Evolutionary conservation across 2,329 filamentous ascomycete genomes (phyloP), one percentile per base, ranked within the genome.

Genomic region (Colletotrichum sp.): DNA sequence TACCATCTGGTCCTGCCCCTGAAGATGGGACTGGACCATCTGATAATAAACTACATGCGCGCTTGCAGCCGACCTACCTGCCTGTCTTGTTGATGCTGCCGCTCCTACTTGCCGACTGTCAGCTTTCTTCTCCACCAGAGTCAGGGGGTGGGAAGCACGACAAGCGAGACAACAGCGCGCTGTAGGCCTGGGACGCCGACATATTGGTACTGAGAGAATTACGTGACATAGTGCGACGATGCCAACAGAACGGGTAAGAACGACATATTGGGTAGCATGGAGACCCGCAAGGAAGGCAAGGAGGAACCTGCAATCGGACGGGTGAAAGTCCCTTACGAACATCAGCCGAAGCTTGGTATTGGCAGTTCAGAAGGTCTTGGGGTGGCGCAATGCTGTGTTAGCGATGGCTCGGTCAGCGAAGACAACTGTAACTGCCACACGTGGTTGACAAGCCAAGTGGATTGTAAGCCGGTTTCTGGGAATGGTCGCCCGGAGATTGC

Each of bases 401-500:
- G 73, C 64, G 64, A 73, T 60, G 49, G 32, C 64, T 59, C 70
- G 24, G 57, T 68, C 69, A 73, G 70, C 73, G 68, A 59, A 24
- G 6, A 24, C 13, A 68, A 8, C 21, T 68, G 32, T 34, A 59
- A 62, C 63, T 67, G n/a, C 55, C 34, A 49, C 59, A 76, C 28
- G 70, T 65, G 49, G 64, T 64, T 68, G 39, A 64, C 69, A 57
- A 32, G 26, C 44, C 7, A 26, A 49, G 70, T 65, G 70, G 73
- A 69, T n/a, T 7, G 26, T 26, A 32, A 44, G 15, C 10, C 18
- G 30, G 32, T 24, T 55, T 39, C 36, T 21, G 16, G 30, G 13
- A 64, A 24, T 59, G 62, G 69, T 39, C 62, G 66, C 15, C 62
- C 62, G 63, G 74, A 68, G 28, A 73, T 73, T 76, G 59, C 57